A percentile compares a stretch with the other conserved stretches of the same genome.
Conservation (phyloP, 2,329 filamentous ascomycete species). For the Colletotrichum incanum region DNA sequence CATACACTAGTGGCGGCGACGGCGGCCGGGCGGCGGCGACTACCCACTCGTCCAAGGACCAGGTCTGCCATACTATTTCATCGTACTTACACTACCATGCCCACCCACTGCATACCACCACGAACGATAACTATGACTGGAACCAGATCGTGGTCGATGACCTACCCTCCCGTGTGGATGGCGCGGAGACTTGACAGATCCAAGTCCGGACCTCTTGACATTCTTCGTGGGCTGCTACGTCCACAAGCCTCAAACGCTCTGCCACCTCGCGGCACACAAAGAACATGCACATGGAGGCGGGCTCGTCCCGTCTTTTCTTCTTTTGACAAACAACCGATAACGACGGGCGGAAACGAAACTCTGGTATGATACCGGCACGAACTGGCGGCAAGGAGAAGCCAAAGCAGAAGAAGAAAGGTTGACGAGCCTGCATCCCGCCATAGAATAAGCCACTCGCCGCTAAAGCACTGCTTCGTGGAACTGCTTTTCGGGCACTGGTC, state of each 20-base stretch:
- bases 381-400: conserved; percentile 14
- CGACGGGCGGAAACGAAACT: conserved; percentile 18
- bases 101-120: conserved; percentile 22
- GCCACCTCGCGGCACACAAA: conserved; percentile 30
- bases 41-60: conserved; percentile 17
- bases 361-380: conserved; percentile 10
- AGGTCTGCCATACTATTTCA: conserved; percentile 2
- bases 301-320: conserved; percentile 35
- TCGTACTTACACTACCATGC: background rate
- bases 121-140: conserved; percentile 7
- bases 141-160: conserved; percentile 7
- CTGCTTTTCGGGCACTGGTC: conserved; percentile 1
- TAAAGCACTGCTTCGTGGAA: background rate
- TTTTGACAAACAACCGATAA: background rate
- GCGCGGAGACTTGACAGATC: conserved; percentile 24
- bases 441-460: conserved; percentile 4
- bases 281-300: conserved; percentile 34
- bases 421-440: background rate
- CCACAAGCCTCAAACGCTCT: conserved; percentile 10
- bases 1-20: background rate
- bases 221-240: conserved; percentile 9
- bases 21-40: conserved; percentile 20
- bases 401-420: background rate
- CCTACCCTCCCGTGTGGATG: conserved; percentile 22
- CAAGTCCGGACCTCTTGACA: conserved; percentile 28